Evolutionary conservation across 495 filamentous ascomycete species (phyloP).

Genomic region (Aspergillus sparsus): DNA sequence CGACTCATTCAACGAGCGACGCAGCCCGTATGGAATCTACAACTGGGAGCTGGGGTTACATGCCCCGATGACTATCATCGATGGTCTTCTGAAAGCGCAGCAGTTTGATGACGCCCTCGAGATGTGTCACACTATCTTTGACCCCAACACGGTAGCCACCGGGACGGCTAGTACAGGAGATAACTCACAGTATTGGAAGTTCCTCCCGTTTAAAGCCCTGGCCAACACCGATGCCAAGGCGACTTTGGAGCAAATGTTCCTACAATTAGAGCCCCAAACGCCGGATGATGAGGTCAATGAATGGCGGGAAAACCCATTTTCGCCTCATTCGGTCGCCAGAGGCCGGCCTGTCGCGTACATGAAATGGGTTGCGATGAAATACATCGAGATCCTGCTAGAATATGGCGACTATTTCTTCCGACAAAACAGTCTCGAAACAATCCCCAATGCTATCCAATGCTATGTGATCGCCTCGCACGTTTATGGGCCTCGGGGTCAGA

Average conservation of each 20-base stretch:
- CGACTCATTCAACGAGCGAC: too few species aligned
- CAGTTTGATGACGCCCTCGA: too few species aligned
- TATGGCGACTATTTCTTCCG: conserved; percentile 36
- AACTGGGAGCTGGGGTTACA: too few species aligned
- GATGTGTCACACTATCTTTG: too few species aligned
- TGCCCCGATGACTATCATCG: too few species aligned
- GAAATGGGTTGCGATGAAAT: conserved; percentile 36
- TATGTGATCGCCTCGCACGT: neutral
- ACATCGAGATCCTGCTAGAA: conserved; percentile 39
- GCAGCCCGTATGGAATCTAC: too few species aligned
- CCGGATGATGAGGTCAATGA: neutral
- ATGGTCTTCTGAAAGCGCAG: too few species aligned
- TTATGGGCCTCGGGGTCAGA: neutral
- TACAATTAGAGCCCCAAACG: neutral
- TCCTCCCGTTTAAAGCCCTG: conserved; percentile 16
- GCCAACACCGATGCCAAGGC: neutral
- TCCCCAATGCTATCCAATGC: neutral
- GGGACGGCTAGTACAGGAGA: too few species aligned
- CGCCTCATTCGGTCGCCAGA: conserved; percentile 29
- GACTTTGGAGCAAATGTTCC: neutral
- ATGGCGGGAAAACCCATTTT: conserved; percentile 17
- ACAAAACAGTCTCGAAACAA: conserved; percentile 11
- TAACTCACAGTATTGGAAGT: conserved; percentile 3
- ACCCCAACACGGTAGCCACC: too few species aligned
- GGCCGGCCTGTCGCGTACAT: conserved; percentile 34